phyloP scores from a whole-genome alignment of 352 stramenopile genomes.

The Phytophthora nicotianae region DNA sequence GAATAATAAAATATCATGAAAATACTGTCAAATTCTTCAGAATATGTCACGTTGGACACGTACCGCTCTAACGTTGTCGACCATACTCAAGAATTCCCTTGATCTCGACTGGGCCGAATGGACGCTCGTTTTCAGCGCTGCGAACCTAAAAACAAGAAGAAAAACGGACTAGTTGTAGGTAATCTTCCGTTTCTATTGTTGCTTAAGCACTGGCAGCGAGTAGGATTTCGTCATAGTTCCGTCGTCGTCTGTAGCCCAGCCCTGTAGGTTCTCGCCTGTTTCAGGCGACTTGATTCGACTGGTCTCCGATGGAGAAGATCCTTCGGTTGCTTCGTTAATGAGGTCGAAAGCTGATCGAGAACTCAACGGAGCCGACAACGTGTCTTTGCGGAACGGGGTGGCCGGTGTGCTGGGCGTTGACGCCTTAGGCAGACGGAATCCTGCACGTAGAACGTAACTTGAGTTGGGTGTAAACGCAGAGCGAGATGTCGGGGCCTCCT shows the following conservation, averaged over 20 bases:
- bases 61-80: slow-evolving; percentile 16
- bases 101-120: slow-evolving; percentile 8
- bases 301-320: slow-evolving; percentile 19
- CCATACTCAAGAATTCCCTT: neutral
- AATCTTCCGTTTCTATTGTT: slow-evolving; percentile 32
- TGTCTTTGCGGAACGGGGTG: slow-evolving; percentile 28
- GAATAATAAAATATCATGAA: neutral
- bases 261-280: slow-evolving; percentile 33
- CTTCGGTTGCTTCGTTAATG: slow-evolving; percentile 19
- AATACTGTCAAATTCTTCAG: slow-evolving; percentile 5
- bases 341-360: slow-evolving; percentile 32
- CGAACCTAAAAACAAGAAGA: slow-evolving; percentile 21
- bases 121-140: slow-evolving; percentile 23
- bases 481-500: slow-evolving; percentile 35
- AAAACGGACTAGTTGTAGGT: slow-evolving; percentile 17
- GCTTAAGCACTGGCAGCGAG: slow-evolving; percentile 55
- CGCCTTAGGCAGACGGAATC: slow-evolving; percentile 61
- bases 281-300: slow-evolving; percentile 24
- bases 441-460: slow-evolving; percentile 56
- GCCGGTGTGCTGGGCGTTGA: slow-evolving; percentile 37
- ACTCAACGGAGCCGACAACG: slow-evolving; percentile 25
- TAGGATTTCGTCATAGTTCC: slow-evolving; percentile 52
- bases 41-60: slow-evolving; percentile 1
- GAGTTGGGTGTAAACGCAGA: slow-evolving; percentile 45
- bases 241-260: slow-evolving; percentile 46